Percentiles rank a stretch among this genome's conserved stretches.
Conservation (phyloP, 495 filamentous ascomycete genomes). For the Penicillium goetzii region DNA sequence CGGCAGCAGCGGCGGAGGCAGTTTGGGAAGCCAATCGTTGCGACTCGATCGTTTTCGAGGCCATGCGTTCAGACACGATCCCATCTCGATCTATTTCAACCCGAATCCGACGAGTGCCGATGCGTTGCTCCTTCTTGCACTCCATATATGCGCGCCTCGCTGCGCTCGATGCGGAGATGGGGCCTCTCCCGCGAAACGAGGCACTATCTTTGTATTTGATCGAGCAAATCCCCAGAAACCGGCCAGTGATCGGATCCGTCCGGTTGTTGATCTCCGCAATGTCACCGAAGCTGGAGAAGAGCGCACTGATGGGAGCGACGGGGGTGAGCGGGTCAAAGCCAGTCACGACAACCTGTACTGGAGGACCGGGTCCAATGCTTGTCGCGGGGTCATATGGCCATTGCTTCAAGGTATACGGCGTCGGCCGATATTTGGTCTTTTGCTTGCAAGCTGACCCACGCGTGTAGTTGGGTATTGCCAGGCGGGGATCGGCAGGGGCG, state of each 20-base stretch:
- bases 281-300: constrained; percentile 86
- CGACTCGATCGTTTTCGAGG: constrained; percentile 70
- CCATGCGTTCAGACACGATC: constrained; percentile 70
- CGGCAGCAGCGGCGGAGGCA: constrained; percentile 13
- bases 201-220: constrained; percentile 82
- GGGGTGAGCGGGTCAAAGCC: constrained; percentile 89
- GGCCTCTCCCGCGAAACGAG: constrained; percentile 51
- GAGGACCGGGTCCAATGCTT: constrained; percentile 86
- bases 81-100: constrained; percentile 91
- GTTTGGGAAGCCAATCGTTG: constrained; percentile 55
- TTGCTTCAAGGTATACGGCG: constrained; percentile 76
- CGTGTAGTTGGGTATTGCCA: constrained; percentile 64
- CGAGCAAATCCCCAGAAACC: constrained; percentile 87
- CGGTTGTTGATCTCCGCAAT: constrained; percentile 87
- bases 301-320: constrained; percentile 73
- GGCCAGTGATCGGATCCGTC: constrained; percentile 89
- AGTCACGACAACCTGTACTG: constrained; percentile 86
- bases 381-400: constrained; percentile 78
- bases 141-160: constrained; percentile 70
- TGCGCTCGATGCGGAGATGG: constrained; percentile 69
- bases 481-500: constrained; percentile 75
- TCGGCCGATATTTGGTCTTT: constrained; percentile 71
- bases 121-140: constrained; percentile 67
- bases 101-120: constrained; percentile 72
- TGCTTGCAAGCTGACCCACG: constrained; percentile 63